phyloP scores from a whole-genome alignment of 345 rosid species.

The Ailanthus altissimus region DNA sequence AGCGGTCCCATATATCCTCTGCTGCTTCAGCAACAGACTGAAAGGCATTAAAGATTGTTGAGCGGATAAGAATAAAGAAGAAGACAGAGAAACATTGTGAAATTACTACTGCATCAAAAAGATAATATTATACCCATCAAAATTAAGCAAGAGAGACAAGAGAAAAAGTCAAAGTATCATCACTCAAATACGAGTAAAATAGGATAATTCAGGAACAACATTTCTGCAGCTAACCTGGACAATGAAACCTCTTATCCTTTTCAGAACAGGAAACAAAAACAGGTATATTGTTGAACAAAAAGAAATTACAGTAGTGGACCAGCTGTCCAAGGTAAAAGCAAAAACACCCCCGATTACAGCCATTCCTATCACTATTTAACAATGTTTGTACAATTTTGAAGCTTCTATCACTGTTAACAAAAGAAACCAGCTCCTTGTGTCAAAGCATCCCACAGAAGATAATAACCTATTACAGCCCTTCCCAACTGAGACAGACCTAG shows the following conservation, averaged over 20 bases:
- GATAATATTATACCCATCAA: background rate
- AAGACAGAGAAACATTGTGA: background rate
- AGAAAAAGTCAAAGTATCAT: background rate
- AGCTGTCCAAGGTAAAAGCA: background rate
- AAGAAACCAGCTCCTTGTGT: too few relatives aligned
- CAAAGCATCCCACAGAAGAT: too few relatives aligned
- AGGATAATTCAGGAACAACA: background rate
- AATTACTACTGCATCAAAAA: background rate
- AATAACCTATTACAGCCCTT: too few relatives aligned
- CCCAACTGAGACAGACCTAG: too few relatives aligned
- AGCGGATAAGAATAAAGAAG: conserved; percentile 1
- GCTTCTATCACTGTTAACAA: background rate
- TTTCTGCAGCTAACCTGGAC: background rate
- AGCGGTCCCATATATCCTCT: conserved; percentile 94
- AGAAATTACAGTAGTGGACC: background rate
- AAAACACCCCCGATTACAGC: background rate
- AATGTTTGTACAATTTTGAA: background rate
- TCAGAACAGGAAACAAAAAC: background rate
- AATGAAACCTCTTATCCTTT: background rate
- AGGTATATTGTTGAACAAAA: background rate
- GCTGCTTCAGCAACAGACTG: conserved; percentile 91
- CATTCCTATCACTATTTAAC: too few relatives aligned
- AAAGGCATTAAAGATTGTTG: conserved; percentile 25
- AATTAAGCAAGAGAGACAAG: background rate
- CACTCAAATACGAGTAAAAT: background rate